phyloP scores from a whole-genome alignment of 129 eudicot species.

The Pittosporum tobira region DNA sequence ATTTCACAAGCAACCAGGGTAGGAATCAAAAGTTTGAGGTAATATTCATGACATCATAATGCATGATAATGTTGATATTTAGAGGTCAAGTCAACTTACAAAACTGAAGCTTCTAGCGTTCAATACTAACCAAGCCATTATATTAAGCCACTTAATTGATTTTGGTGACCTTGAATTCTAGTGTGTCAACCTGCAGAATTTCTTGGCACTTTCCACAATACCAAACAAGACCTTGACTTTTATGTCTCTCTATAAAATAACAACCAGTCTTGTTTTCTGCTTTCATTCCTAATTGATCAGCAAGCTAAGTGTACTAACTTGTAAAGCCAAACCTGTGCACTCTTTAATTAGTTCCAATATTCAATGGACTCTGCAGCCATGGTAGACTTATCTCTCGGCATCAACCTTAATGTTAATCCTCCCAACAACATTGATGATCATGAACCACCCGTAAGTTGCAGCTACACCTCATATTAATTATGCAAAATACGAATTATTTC shows the following conservation, averaged over 20 bases:
- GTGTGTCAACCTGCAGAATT: neutral
- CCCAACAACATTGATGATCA: neutral
- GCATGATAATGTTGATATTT: neutral
- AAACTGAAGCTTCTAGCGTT: neutral
- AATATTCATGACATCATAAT: no score
- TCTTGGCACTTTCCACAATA: neutral
- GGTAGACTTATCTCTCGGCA: slow-evolving; percentile 7
- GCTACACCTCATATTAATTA: neutral
- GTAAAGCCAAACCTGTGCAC: no score
- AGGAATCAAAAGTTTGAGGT: no score
- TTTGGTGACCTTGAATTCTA: no score
- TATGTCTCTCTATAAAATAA: no score
- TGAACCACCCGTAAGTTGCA: neutral
- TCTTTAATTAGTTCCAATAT: no score
- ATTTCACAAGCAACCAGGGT: no score
- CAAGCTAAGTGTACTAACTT: no score
- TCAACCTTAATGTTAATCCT: slow-evolving; percentile 9
- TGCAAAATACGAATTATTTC: neutral
- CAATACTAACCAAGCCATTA: no score
- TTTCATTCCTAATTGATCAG: no score
- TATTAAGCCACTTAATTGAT: no score
- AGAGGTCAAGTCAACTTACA: slow-evolving; percentile 6
- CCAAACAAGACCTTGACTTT: neutral
- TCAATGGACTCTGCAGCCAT: slow-evolving; percentile 2
- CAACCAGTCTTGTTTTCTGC: no score